phyloP scores from a whole-genome alignment of 495 filamentous ascomycete genomes.

The Aspergillus conjunctus region DNA sequence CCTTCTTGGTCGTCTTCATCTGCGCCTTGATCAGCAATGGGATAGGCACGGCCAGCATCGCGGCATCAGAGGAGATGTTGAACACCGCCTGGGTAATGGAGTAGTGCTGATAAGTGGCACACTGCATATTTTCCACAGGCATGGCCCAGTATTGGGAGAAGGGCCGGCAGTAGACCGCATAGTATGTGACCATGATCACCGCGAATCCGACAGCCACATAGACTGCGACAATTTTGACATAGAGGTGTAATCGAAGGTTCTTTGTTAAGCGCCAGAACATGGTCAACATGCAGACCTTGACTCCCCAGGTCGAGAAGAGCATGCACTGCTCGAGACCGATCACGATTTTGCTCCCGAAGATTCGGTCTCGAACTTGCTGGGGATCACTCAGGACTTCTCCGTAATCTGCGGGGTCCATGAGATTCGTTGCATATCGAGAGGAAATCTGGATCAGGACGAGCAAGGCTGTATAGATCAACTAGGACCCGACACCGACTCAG shows the following conservation, averaged over 20 bases:
- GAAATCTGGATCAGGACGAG: constrained; percentile 61
- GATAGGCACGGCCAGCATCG: constrained; percentile 63
- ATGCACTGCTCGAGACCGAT: constrained; percentile 55
- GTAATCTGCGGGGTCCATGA: constrained; percentile 57
- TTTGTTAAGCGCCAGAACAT: constrained; percentile 50
- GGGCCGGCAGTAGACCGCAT: constrained; percentile 65
- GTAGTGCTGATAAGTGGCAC: constrained; percentile 49
- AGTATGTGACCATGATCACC: constrained; percentile 63
- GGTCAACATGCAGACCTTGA: constrained; percentile 55
- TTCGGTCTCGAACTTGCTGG: constrained; percentile 43
- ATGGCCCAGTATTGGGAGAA: constrained; percentile 64
- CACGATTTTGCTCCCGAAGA: constrained; percentile 55
- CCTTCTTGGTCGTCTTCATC: constrained; percentile 53
- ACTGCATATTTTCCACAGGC: constrained; percentile 40
- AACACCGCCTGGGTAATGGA: constrained; percentile 67
- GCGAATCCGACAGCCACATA: constrained; percentile 60
- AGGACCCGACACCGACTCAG: no score
- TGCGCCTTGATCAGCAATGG: constrained; percentile 58
- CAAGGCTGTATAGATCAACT: constrained; percentile 54
- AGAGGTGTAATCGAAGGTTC: constrained; percentile 40
- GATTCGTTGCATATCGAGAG: constrained; percentile 56
- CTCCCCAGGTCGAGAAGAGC: constrained; percentile 52
- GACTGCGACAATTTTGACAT: constrained; percentile 55
- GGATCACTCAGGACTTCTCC: constrained; percentile 45
- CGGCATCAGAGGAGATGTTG: constrained; percentile 65